Percentiles rank a stretch among this genome's conserved stretches.
Evolutionary conservation across 176 grass and related monocot genomes (phyloP).

Genomic region (Carex parvula): DNA sequence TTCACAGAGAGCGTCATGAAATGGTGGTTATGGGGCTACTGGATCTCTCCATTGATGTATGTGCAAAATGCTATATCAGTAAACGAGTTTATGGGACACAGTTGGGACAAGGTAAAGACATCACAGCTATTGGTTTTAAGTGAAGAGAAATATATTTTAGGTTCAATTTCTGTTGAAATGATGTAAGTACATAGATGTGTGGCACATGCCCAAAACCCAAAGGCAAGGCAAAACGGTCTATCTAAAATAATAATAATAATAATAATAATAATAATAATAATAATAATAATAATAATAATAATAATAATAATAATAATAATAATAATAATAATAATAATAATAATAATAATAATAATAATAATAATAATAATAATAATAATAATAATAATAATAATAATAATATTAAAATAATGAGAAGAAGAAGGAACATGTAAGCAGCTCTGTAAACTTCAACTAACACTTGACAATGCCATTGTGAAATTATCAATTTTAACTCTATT

Average conservation of each 20-base stretch:
- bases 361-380: no score
- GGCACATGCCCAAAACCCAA: neutral
- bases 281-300: no score
- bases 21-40: constrained; percentile 99
- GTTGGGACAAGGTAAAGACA: constrained; percentile 50
- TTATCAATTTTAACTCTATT: neutral
- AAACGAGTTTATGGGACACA: constrained; percentile 76
- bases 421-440: no score
- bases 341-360: no score
- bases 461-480: neutral
- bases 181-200: neutral
- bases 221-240: neutral
- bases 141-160: neutral
- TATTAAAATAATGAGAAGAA: neutral
- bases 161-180: neutral
- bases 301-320: no score
- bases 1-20: constrained; percentile 63
- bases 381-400: no score
- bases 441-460: neutral
- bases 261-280: no score
- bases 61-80: constrained; percentile 71
- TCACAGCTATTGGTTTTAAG: neutral
- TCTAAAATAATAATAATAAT: neutral
- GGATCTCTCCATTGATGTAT: constrained; percentile 87
- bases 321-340: no score